Conservation (phyloP, 2,329 filamentous ascomycete genomes). For the Pseudocercospora cruenta region DNA sequence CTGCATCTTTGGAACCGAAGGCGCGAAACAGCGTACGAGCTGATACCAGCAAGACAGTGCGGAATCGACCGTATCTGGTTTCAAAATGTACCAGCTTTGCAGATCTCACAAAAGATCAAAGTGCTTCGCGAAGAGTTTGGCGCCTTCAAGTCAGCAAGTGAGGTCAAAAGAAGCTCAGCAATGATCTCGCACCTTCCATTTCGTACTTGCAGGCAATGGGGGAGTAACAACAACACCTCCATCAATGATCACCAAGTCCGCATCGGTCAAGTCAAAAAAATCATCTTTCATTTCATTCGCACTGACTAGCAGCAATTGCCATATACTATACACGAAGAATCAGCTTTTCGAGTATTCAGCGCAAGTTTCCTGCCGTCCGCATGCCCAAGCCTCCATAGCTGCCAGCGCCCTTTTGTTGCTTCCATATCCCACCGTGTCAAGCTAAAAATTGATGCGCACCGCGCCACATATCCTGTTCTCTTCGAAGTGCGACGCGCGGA, state of each 20-base stretch:
- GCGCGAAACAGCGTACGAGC: no score
- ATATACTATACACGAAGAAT: constrained; percentile 12
- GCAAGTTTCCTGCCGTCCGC: neutral
- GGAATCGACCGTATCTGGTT: no score
- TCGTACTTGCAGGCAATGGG: neutral
- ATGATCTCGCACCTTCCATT: neutral
- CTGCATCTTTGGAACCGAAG: no score
- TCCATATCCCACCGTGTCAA: neutral
- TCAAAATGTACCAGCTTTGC: no score
- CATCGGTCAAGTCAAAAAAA: neutral
- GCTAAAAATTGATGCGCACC: constrained; percentile 1
- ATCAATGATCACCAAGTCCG: neutral
- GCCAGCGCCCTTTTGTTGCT: constrained; percentile 5
- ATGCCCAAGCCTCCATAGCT: neutral
- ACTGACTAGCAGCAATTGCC: constrained; percentile 7
- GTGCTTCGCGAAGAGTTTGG: no score
- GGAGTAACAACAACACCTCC: no score
- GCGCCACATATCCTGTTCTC: neutral
- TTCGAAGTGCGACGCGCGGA: neutral
- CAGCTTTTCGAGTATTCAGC: constrained; percentile 14
- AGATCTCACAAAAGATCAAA: no score
- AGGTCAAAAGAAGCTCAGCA: neutral
- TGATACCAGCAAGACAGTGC: no score
- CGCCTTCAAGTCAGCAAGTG: neutral
- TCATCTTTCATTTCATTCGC: constrained; percentile 6